Evolutionary conservation across 257 asterid genomes (phyloP), one percentile per base, ranked within the genome.

Genomic region (Mitragyna speciosa): DNA sequence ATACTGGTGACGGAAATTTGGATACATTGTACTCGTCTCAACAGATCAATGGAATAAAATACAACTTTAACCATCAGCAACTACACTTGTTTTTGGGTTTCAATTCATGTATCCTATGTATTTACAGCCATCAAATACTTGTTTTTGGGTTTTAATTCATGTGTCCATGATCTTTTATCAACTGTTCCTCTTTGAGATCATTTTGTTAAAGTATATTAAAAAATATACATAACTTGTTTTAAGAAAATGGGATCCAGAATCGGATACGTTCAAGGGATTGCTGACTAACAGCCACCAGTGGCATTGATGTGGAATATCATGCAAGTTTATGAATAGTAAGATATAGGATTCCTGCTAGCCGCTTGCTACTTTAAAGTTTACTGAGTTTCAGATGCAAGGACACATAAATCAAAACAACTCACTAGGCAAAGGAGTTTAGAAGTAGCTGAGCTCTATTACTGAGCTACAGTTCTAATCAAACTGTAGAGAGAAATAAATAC

Each of bases 391-490:
- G 41, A 48, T 72, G 45, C 76, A 72, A 4, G 24, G 8, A 15
- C 65, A 49, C 8, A 73, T 73, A 49, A 72, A 49, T 54, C 64
- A 26, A 72, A 56, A 26, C 16, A 73, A 30, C 30, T 2, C 56
- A 58, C 73, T 51, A 17, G 15, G 28, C 12, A 22, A 28, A 73
- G 58, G 26, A 24, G 20, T 28, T 41, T 59, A 71, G 12, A 77
- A 77, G 49, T 77, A 65, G 66, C 41, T 77, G n/a, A n/a, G n/a
- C n/a, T n/a, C n/a, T n/a, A n/a, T 52, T 36, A 67, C 58, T n/a
- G n/a, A 72, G 30, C 3, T 17, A 72, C 5, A 12, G 33, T 49
- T 51, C 76, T 72, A 15, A 72, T 72, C 64, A 73, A 47, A 39
- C 56, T 39, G 16, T 43, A 51, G 43, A 16, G 17, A 43, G 54